A percentile compares a stretch with the other conserved stretches of the same genome.
These are phyloP conservation scores for Pestalotiopsis sp. DNA, from an alignment of 2,329 filamentous ascomycete species.

Conservation along the genomic window DNA sequence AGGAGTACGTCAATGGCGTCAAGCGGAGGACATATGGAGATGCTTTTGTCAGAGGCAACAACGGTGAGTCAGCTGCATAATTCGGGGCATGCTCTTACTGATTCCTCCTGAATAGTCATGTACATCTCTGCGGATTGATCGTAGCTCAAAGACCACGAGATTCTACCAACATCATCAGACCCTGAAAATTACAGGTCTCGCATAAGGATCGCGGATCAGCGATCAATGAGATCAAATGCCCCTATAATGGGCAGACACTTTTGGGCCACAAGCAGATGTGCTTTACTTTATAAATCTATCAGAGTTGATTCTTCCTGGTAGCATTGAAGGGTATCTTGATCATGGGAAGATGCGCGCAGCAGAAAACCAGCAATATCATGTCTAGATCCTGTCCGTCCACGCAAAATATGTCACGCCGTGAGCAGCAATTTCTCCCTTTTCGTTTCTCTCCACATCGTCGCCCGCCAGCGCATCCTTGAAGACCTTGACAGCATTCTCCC, in stretches of 20 bases:
- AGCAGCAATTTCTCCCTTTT: constrained; percentile 62
- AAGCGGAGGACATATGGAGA: constrained; percentile 86
- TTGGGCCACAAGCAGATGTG: background rate
- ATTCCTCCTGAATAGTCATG: constrained; percentile 54
- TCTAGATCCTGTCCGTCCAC: constrained; percentile 53
- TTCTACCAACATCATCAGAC: background rate
- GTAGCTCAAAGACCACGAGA: constrained; percentile 12
- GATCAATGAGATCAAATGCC: background rate
- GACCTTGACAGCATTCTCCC: constrained; percentile 47
- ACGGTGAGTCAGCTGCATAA: constrained; percentile 60
- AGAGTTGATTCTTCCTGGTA: background rate
- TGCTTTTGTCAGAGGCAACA: constrained; percentile 94
- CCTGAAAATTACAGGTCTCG: background rate
- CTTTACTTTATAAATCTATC: background rate
- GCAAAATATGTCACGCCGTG: constrained; percentile 66
- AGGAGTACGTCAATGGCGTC: constrained; percentile 85
- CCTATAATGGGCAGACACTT: background rate
- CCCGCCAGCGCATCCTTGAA: constrained; percentile 57
- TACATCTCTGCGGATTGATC: constrained; percentile 68
- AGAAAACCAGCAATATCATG: background rate
- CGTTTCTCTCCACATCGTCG: constrained; percentile 59
- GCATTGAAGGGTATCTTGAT: background rate
- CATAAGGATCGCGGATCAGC: background rate
- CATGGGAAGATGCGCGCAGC: background rate
- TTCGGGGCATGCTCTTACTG: background rate